Evolutionary conservation across 2,329 filamentous ascomycete species (phyloP), one percentile per base, ranked within the genome.

Genomic region (Cladosporium cucumerinum): DNA sequence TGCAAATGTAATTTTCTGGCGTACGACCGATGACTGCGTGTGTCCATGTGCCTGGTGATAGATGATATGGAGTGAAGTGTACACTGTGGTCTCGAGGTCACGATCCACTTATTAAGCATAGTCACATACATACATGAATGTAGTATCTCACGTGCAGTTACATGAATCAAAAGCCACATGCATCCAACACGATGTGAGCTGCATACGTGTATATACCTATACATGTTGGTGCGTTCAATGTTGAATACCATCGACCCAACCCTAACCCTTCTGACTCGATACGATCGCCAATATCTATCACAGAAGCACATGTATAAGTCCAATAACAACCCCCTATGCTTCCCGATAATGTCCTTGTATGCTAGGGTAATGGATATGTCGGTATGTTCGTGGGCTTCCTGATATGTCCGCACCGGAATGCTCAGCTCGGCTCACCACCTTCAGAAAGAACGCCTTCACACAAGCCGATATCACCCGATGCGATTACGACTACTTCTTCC

Each of bases 1-100:
- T 61, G 59, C 59, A 61, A 61, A 61, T 61, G 59, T 54, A 61
- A 52, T 61, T 61, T 51, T 61, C 59, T 61, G 39, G 39, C n/a
- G 39, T 46, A 21, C 10, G 39, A 46, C 12, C n/a, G n/a, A 21
- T 21, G 18, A n/a, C 36, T 43, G 12, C 6, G 4, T 39, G 34
- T 14, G 39, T 21, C 23, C n/a, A 11, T 46, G 3, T 11, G n/a
- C 10, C 4, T 46, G 39, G 8, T 21, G 18, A 43, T n/a, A n/a
- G n/a, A n/a, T n/a, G n/a, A n/a, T n/a, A n/a, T n/a, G 36, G 21
- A 43, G 36, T 43, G 36, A 43, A 39, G 34, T 18, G 18, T n/a
- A n/a, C n/a, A n/a, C n/a, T n/a, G 18, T n/a, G 3, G 18, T 10
- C 18, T n/a, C n/a, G 18, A 43, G 18, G 18, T n/a, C 18, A 43